These are phyloP conservation scores for Phylloporus arenicola DNA, from an alignment of 768 basidiomycete species.

Conservation along the genomic window DNA sequence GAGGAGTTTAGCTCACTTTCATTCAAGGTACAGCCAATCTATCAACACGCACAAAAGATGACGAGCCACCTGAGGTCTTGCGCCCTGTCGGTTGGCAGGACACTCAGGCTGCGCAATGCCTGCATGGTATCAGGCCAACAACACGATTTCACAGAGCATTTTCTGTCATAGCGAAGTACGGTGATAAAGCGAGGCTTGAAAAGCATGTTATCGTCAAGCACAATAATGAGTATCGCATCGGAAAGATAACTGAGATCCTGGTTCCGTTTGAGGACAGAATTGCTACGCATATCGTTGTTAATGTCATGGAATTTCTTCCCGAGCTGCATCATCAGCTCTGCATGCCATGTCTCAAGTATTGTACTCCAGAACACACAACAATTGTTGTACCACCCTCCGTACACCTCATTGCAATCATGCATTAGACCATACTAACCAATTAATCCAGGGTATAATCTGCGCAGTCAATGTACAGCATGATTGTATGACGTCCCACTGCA, in stretches of 20 bases:
- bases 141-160: not conserved
- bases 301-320: conserved; percentile 1
- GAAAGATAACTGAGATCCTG: not conserved
- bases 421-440: not conserved
- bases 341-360: not conserved
- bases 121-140: no score
- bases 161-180: not conserved
- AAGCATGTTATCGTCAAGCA: not conserved
- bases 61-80: no score
- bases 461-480: conserved; percentile 1
- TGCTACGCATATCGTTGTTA: not conserved
- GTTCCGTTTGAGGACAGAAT: not conserved
- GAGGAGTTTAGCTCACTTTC: no score
- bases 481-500: not conserved
- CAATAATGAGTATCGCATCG: not conserved
- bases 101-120: not conserved
- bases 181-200: not conserved
- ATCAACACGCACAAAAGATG: no score
- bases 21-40: no score
- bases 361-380: not conserved
- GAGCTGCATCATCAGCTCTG: not conserved
- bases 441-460: not conserved
- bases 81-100: not conserved
- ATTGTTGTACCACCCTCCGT: not conserved
- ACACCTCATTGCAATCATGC: not conserved